phyloP scores from a whole-genome alignment of 1,139 yeast species.

The Meyerozyma elateridarum region DNA sequence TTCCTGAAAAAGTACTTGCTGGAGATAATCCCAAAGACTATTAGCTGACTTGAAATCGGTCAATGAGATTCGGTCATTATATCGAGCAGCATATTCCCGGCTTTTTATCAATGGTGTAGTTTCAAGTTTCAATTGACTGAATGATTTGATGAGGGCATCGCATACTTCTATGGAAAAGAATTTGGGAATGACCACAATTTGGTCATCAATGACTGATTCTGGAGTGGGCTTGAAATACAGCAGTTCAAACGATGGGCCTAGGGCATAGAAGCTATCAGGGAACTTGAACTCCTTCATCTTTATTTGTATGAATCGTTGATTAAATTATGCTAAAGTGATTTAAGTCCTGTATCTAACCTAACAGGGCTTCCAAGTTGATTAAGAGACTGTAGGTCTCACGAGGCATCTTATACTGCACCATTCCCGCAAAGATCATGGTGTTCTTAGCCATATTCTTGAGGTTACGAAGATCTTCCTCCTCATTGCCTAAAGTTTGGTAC shows the following conservation, averaged over 20 bases:
- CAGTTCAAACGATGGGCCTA: neutral
- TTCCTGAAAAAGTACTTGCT: conserved; percentile 25
- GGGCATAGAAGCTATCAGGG: neutral
- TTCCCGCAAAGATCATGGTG: conserved; percentile 92
- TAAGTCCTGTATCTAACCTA: conserved; percentile 10
- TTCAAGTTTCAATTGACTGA: conserved; percentile 32
- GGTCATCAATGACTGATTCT: conserved; percentile 29
- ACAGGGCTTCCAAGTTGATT: conserved; percentile 63
- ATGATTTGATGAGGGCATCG: conserved; percentile 37
- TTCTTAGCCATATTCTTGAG: conserved; percentile 71
- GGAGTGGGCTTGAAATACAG: conserved; percentile 34
- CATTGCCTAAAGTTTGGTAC: conserved; percentile 48
- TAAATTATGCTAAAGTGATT: too few species aligned
- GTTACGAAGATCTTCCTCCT: conserved; percentile 47
- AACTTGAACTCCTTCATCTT: too few species aligned
- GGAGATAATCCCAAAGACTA: conserved; percentile 42
- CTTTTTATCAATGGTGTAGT: conserved; percentile 48
- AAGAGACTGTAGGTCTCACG: conserved; percentile 78
- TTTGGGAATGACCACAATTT: conserved; percentile 43
- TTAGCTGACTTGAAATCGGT: conserved; percentile 37
- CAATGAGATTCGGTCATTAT: conserved; percentile 48
- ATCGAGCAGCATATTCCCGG: conserved; percentile 54
- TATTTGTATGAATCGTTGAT: too few species aligned
- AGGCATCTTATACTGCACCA: conserved; percentile 94
- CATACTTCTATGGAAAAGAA: conserved; percentile 43